These are phyloP conservation scores for Dianthus caryophyllus DNA, from an alignment of 148 eudicot species.

Conservation along the genomic window DNA sequence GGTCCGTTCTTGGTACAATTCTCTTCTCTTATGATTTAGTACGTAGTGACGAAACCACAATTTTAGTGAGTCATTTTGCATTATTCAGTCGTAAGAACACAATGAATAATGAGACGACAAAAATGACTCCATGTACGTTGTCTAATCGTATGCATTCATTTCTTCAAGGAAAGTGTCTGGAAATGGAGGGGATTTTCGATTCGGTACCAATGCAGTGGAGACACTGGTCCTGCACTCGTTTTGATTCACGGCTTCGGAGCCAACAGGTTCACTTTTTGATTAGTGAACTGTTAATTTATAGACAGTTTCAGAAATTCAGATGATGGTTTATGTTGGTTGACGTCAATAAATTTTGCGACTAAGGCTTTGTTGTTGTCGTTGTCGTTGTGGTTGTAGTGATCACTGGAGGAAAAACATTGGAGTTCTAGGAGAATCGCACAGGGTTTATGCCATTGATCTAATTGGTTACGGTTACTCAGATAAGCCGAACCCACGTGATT, in stretches of 20 bases:
- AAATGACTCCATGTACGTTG: too few species aligned
- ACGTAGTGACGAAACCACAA: too few species aligned
- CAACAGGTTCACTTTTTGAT: constrained; percentile 63
- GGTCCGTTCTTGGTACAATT: constrained; percentile 17
- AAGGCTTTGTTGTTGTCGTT: not conserved
- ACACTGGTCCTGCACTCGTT: constrained; percentile 72
- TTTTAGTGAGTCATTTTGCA: too few species aligned
- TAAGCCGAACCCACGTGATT: constrained; percentile 84
- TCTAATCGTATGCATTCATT: not conserved
- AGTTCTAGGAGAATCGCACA: constrained; percentile 64
- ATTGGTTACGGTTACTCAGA: constrained; percentile 98
- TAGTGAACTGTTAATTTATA: too few species aligned
- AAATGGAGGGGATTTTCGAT: constrained; percentile 88
- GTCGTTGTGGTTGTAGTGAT: constrained; percentile 37
- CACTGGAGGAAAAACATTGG: constrained; percentile 97
- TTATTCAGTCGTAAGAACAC: too few species aligned
- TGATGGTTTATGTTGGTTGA: too few species aligned
- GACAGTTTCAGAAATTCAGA: too few species aligned
- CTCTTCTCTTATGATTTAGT: not conserved
- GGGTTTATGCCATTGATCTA: constrained; percentile 86
- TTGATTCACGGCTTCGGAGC: constrained; percentile 97
- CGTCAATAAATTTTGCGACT: too few species aligned
- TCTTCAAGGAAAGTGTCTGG: constrained; percentile 43
- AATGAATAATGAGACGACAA: too few species aligned
- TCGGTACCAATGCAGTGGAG: constrained; percentile 78